These are phyloP conservation scores for Bondarzewia mesenterica DNA, from an alignment of 1,284 basidiomycete species.

Conservation along the genomic window DNA sequence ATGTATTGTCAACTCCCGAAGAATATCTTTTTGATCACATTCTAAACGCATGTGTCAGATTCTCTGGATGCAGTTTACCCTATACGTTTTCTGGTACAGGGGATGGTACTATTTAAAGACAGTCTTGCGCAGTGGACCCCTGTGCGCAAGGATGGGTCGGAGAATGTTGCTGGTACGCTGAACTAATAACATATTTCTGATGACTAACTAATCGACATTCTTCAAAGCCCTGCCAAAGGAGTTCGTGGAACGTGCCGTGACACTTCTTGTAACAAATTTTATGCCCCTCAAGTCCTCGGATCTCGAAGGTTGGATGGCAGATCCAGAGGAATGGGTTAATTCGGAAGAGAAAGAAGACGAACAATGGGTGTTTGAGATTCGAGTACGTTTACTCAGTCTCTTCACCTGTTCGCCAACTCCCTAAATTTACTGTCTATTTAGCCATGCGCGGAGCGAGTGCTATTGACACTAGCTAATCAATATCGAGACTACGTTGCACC, in stretches of 20 bases:
- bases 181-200: neutral
- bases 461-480: slow-evolving; percentile 72
- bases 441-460: slow-evolving; percentile 84
- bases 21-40: neutral
- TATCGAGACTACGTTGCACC: slow-evolving; percentile 71
- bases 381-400: slow-evolving; percentile 40
- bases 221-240: slow-evolving; percentile 59
- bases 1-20: slow-evolving; percentile 10
- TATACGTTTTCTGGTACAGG: slow-evolving; percentile 76
- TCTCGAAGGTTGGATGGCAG: slow-evolving; percentile 70
- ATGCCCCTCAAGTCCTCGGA: slow-evolving; percentile 76
- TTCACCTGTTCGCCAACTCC: neutral
- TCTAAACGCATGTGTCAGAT: slow-evolving; percentile 30
- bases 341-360: slow-evolving; percentile 80
- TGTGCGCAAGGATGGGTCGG: slow-evolving; percentile 45
- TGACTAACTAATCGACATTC: neutral
- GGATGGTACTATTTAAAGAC: slow-evolving; percentile 85
- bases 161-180: slow-evolving; percentile 52
- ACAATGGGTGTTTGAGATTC: slow-evolving; percentile 82
- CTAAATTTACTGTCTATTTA: slow-evolving; percentile 20
- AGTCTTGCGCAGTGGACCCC: slow-evolving; percentile 69
- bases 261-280: slow-evolving; percentile 72
- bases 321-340: slow-evolving; percentile 89
- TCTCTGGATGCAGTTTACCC: slow-evolving; percentile 51
- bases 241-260: slow-evolving; percentile 75